Evolutionary conservation across 805 yeast species (phyloP), one percentile per base, ranked within the genome.

Genomic region (Yarrowia deformans): DNA sequence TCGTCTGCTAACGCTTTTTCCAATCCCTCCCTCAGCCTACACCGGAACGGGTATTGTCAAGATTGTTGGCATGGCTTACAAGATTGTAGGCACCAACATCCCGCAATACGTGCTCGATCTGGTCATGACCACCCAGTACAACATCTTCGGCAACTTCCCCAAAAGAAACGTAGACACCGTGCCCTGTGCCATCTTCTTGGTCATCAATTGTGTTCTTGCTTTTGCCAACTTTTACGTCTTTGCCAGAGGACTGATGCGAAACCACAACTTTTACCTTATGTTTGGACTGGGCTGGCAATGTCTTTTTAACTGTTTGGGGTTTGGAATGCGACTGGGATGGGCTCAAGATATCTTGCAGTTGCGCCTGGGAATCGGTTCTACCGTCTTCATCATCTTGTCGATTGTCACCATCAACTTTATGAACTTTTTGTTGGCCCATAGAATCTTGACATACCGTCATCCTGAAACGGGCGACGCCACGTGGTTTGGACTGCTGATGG

Each of bases 401-500:
- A 82, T 87, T n/a, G 84, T 88, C 14, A 74, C 85, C 32, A 74
- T 89, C 54, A 85, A 86, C 37, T 83, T 89, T 1, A 81, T 87
- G 73, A 88, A 87, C 74, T 81, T 88, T 76, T 83, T 88, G 23
- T 78, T 90, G 67, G 91, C 91, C 8, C 93, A 89, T 75, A 83
- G 94, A 76, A 79, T 89, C 34, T 88, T 88, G 77, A 88, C 91
- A 7, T 88, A 92, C 90, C 82, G 89, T 75, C 93, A 90, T 75
- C 93, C 94, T 9, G 87, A 85, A 66, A 83, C 87, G 13, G 93
- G 93, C 50, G 82, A 85, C 19, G 76, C 83, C 50, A 79, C 77
- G 67, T 67, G 70, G 70, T 86, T 89, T 73, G 84, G 87, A 84
- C 69, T 70, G 42, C 63, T 78, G 34, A 85, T 89, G 88, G 74